Base-by-base conservation (phyloP, 148 eudicot genomes). In the Cornus kousa region DNA sequence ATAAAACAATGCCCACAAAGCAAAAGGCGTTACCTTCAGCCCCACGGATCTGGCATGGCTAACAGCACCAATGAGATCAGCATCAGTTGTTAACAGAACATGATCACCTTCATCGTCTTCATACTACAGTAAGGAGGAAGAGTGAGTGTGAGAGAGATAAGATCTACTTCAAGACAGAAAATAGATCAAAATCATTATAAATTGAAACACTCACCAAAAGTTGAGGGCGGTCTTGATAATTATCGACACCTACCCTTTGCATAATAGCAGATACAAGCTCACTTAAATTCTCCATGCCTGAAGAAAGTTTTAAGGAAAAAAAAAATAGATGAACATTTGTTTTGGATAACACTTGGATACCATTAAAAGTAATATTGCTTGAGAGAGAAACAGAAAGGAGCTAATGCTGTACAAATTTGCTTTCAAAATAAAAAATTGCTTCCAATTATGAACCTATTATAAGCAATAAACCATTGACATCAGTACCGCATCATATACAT, bases 41-140 rank as follows among this genome's bases (percentile, higher is more conserved):
- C 97, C 98, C 19, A 24, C 75, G 55, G 95, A 86, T 91, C 88
- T 91, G 75, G 97, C 98, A 85, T 96, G 91, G 83, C 79, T 78
- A 72, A 88, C 95, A 74, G 99, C 99, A 78, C 90, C 86, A 75
- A 81, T 77, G 74, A 96, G 92, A 87, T 96, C 99, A 73, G 86
- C 82, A 83, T 92, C 97, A 31, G 93, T 86, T 19, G 93, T 86
- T 78, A 96, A 97, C 72, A 91, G 86, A 67, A 96, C 97, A 84
- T 87, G 92, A 82, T 96, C 99, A 74, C 93, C 90, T 87, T 96
- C 99, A 83, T 95, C 98, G 67, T 95, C 99, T 87, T 92, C 97
- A 82, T 93, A 96, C 99, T 96, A 75, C 74, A 81, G 76, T 39
- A 39, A 16, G 67, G 73, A 23, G 9, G 57, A 62, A 74, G n/a